Percentiles rank a stretch among this genome's conserved stretches.
These are phyloP conservation scores for Spathaspora girioi DNA, from an alignment of 805 yeast species.

Conservation along the genomic window DNA sequence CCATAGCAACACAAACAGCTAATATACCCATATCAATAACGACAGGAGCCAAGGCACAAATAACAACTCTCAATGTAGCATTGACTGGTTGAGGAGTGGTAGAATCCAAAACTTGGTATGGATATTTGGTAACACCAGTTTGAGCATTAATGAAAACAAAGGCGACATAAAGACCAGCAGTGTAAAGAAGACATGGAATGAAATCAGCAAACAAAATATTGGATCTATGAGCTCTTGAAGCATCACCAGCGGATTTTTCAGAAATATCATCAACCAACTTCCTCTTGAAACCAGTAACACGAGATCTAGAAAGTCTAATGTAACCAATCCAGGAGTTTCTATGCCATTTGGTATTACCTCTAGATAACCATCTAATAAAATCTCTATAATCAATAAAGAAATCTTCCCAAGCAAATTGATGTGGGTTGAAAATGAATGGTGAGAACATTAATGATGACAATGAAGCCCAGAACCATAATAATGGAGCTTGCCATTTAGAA, in stretches of 20 bases:
- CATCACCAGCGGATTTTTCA: constrained; percentile 66
- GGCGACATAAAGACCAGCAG: constrained; percentile 70
- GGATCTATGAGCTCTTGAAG: constrained; percentile 71
- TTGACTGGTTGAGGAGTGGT: constrained; percentile 50
- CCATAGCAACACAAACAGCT: constrained; percentile 69
- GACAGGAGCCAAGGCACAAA: constrained; percentile 88
- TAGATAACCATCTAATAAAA: constrained; percentile 84
- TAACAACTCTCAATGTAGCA: constrained; percentile 66
- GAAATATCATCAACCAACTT: constrained; percentile 62
- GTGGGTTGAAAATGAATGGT: constrained; percentile 95
- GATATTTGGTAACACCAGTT: constrained; percentile 62
- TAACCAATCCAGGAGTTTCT: constrained; percentile 88
- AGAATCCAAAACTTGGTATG: constrained; percentile 27
- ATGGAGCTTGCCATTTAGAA: constrained; percentile 87
- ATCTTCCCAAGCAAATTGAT: constrained; percentile 95
- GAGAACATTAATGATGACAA: constrained; percentile 82
- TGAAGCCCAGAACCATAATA: constrained; percentile 97
- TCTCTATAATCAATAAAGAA: constrained; percentile 96
- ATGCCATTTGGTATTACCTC: constrained; percentile 88
- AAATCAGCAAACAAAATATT: constrained; percentile 81
- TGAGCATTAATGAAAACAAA: constrained; percentile 81
- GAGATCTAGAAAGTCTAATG: constrained; percentile 75
- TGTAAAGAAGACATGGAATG: constrained; percentile 64
- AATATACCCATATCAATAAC: constrained; percentile 85
- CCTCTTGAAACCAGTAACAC: constrained; percentile 88